These are phyloP conservation scores for Benincasa hispida DNA, from an alignment of 306 rosid genomes.

Conservation along the genomic window DNA sequence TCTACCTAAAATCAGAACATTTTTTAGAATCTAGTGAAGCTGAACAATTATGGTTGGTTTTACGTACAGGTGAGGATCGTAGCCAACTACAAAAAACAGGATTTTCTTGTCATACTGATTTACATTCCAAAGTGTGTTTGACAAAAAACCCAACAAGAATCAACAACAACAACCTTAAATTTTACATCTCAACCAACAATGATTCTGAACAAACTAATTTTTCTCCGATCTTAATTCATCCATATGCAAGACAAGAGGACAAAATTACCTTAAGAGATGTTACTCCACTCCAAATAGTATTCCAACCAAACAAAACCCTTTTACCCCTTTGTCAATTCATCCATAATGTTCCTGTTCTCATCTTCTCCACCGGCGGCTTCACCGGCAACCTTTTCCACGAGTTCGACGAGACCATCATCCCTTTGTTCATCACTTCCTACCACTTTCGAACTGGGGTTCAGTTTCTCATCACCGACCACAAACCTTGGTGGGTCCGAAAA, in stretches of 20 bases:
- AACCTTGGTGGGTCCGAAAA: slow-evolving; percentile 22
- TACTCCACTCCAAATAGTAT: slow-evolving; percentile 8
- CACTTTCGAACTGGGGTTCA: slow-evolving; percentile 14
- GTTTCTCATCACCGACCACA: slow-evolving; percentile 17
- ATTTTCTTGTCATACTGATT: slow-evolving; percentile 22
- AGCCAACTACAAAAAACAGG: slow-evolving; percentile 12
- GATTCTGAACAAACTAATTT: background rate
- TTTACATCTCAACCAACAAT: slow-evolving; percentile 10
- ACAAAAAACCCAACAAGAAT: slow-evolving; percentile 11
- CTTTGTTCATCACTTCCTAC: slow-evolving; percentile 22
- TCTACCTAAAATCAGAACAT: too few relatives aligned
- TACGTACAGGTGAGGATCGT: slow-evolving; percentile 15
- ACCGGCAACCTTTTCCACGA: slow-evolving; percentile 27
- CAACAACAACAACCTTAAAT: slow-evolving; percentile 1
- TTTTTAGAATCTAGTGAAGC: background rate
- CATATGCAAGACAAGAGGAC: slow-evolving; percentile 24
- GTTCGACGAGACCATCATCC: slow-evolving; percentile 21
- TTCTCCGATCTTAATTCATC: slow-evolving; percentile 2
- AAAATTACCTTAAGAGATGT: slow-evolving; percentile 9
- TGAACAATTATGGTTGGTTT: background rate
- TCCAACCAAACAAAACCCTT: background rate
- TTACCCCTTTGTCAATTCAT: slow-evolving; percentile 15
- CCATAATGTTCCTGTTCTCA: slow-evolving; percentile 15
- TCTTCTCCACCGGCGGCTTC: slow-evolving; percentile 24
- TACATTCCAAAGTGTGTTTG: slow-evolving; percentile 18